A percentile compares a stretch with the other conserved stretches of the same genome.
Conservation (phyloP, 2,329 filamentous ascomycete genomes). For the Hypomyces rosellus region DNA sequence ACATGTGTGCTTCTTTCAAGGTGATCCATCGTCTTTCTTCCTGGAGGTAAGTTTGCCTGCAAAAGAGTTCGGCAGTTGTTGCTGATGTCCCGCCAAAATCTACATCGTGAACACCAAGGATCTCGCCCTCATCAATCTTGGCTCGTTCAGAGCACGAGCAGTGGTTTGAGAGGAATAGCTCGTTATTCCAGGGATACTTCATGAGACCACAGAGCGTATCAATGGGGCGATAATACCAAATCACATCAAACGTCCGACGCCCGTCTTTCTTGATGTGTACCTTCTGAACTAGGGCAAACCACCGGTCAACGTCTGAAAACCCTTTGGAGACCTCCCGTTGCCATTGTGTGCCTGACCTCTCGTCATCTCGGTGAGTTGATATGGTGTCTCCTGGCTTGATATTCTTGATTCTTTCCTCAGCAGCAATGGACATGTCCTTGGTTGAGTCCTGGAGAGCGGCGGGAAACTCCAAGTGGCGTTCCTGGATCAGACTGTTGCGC, state of each 20-base stretch:
- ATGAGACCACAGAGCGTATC: conserved; percentile 65
- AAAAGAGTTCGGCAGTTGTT: conserved; percentile 51
- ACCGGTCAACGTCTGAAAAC: conserved; percentile 43
- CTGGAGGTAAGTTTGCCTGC: conserved; percentile 62
- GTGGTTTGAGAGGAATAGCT: conserved; percentile 70
- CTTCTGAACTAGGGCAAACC: conserved; percentile 65
- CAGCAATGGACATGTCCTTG: conserved; percentile 17
- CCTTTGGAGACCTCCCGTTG: conserved; percentile 39
- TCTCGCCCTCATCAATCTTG: conserved; percentile 46
- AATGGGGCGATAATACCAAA: conserved; percentile 67
- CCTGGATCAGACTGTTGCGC: conserved; percentile 22
- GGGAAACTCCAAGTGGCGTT: conserved; percentile 23
- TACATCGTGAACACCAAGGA: conserved; percentile 52
- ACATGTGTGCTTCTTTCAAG: conserved; percentile 47
- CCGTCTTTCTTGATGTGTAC: conserved; percentile 35
- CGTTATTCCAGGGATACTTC: conserved; percentile 63
- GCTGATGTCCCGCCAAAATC: conserved; percentile 48
- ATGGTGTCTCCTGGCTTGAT: conserved; percentile 44
- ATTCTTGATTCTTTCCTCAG: conserved; percentile 18
- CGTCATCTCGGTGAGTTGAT: conserved; percentile 38
- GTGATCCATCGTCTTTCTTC: conserved; percentile 56
- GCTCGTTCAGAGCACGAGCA: conserved; percentile 57
- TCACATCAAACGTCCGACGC: conserved; percentile 49
- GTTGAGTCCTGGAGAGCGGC: conserved; percentile 16
- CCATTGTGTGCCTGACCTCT: conserved; percentile 51